A percentile compares a stretch with the other conserved stretches of the same genome.
Conservation (phyloP, 75 land plant species). For the Sequoiadendron giganteum region DNA sequence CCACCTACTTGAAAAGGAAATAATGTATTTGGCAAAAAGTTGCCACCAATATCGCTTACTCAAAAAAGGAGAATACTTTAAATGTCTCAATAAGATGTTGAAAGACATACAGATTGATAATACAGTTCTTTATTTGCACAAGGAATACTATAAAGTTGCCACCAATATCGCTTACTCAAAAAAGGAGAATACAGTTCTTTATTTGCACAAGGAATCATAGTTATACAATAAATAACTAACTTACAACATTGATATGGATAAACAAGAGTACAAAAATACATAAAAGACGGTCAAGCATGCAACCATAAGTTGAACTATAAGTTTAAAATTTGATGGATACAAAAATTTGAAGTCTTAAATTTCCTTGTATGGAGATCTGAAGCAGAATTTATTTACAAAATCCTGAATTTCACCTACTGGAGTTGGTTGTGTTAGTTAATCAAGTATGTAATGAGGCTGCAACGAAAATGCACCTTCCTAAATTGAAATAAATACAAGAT, state of each 20-base stretch:
- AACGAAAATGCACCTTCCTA: background rate
- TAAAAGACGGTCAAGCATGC: background rate
- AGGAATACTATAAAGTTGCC: too few relatives aligned
- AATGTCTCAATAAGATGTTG: background rate
- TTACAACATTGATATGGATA: background rate
- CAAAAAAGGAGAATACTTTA: background rate
- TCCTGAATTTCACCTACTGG: background rate
- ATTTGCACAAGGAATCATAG: background rate
- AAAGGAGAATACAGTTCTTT: too few relatives aligned
- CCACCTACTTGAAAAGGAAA: background rate
- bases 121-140: too few relatives aligned
- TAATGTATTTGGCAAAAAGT: background rate
- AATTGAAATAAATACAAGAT: background rate
- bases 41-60: background rate
- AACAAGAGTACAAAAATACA: background rate
- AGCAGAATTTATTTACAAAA: slow-evolving; percentile 4
- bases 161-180: too few relatives aligned
- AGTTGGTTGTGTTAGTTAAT: background rate
- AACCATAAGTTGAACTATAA: background rate
- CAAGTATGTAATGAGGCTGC: background rate
- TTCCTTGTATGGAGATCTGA: background rate
- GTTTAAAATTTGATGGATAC: background rate
- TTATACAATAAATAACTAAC: background rate
- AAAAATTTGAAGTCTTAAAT: background rate
- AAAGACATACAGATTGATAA: background rate